Evolutionary conservation across 116 monocot species (phyloP).

Genomic region (Phalaenopsis hybrid): DNA sequence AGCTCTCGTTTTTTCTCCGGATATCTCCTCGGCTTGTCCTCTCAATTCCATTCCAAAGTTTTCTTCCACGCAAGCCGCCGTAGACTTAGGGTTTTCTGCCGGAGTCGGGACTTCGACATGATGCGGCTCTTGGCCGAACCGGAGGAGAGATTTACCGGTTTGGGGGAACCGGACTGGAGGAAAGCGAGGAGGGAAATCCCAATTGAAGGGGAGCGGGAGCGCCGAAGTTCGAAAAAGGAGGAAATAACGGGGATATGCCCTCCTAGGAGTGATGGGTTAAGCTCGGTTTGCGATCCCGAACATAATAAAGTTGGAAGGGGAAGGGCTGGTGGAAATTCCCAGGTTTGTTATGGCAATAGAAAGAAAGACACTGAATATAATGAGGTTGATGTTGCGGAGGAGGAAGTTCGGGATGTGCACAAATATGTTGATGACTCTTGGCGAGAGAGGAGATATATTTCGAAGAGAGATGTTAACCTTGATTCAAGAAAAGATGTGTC

Average conservation of each 20-base stretch:
- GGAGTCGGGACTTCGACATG: conserved; percentile 7
- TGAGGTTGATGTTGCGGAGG: conserved; percentile 9
- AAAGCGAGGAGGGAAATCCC: conserved; percentile 2
- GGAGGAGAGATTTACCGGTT: background rate
- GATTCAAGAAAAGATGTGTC: conserved; percentile 10
- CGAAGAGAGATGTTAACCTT: background rate
- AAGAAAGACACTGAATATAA: background rate
- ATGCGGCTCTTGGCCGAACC: conserved; percentile 13
- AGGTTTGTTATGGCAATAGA: background rate
- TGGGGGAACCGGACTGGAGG: background rate
- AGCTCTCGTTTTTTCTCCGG: conserved; percentile 32
- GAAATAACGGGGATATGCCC: background rate
- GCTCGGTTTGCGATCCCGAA: background rate
- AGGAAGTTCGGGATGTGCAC: conserved; percentile 16
- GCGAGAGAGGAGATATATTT: background rate
- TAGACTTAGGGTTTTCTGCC: background rate
- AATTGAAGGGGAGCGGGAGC: background rate
- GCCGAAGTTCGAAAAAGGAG: background rate
- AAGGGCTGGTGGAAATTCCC: background rate
- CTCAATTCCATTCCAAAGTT: conserved; percentile 32
- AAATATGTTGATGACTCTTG: conserved; percentile 17
- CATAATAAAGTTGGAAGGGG: conserved; percentile 3
- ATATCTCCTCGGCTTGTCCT: conserved; percentile 18
- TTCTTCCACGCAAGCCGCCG: conserved; percentile 12
- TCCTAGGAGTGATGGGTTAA: conserved; percentile 2